Evolutionary conservation across 345 rosid species (phyloP).

Genomic region (Stellera chamaejasme): DNA sequence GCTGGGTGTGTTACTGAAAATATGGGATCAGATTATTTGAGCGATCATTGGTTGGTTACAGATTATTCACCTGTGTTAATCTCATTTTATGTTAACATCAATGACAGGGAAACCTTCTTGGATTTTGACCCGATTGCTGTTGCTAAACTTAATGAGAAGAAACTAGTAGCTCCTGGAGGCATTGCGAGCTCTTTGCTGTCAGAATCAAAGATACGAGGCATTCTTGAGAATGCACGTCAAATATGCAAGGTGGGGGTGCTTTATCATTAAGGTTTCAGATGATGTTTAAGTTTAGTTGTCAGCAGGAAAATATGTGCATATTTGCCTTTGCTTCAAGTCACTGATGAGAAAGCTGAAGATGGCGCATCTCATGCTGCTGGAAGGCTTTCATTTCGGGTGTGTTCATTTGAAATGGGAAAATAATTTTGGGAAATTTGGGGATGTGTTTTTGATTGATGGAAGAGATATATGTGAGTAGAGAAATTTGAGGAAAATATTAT

Average conservation of each 20-base stretch:
- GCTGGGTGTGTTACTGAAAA: no score
- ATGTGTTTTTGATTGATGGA: no score
- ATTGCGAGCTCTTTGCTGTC: slow-evolving; percentile 52
- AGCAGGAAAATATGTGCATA: not conserved
- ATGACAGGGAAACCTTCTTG: slow-evolving; percentile 65
- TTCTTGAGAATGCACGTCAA: slow-evolving; percentile 74
- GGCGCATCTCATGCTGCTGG: not conserved
- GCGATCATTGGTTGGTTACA: no score
- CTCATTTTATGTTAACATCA: not conserved
- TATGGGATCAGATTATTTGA: no score
- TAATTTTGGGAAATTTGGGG: no score
- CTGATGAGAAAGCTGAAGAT: not conserved
- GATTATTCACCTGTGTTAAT: no score
- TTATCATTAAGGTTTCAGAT: not conserved
- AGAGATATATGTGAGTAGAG: no score
- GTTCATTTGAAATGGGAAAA: no score
- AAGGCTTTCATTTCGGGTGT: not conserved
- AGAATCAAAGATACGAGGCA: slow-evolving; percentile 61
- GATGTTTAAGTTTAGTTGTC: not conserved
- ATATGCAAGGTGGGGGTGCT: slow-evolving; percentile 46
- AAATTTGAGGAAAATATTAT: no score
- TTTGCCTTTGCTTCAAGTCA: not conserved
- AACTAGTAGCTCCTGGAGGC: slow-evolving; percentile 44
- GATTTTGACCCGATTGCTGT: slow-evolving; percentile 65
- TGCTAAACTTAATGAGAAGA: slow-evolving; percentile 57